A percentile compares a stretch with the other conserved stretches of the same genome.
Conservation (phyloP, 2,329 filamentous ascomycete genomes). For the Colletotrichum ledebouriae region DNA sequence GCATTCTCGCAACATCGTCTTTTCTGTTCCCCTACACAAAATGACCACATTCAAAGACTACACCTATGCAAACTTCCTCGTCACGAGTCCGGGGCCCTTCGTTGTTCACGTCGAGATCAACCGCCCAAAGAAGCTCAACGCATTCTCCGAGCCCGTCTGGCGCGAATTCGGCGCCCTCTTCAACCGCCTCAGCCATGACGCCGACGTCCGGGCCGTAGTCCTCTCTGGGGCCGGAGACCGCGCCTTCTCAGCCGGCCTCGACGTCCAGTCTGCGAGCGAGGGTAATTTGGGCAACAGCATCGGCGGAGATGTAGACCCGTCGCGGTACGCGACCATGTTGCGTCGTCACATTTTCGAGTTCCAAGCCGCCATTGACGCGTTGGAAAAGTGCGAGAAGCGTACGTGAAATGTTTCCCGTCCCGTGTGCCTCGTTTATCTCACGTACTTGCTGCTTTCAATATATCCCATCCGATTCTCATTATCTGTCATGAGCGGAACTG, state of each 20-base stretch:
- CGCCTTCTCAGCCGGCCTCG: constrained; percentile 89
- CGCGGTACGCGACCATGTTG: constrained; percentile 72
- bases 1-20: too few species aligned
- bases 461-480: background rate
- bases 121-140: constrained; percentile 87
- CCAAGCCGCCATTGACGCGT: constrained; percentile 79
- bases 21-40: background rate
- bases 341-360: constrained; percentile 82
- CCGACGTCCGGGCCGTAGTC: constrained; percentile 81
- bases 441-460: background rate
- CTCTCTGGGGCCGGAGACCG: constrained; percentile 85
- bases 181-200: constrained; percentile 76
- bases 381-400: constrained; percentile 93
- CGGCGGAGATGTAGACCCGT: constrained; percentile 63
- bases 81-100: constrained; percentile 78
- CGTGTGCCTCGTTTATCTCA: background rate
- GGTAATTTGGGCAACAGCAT: constrained; percentile 56
- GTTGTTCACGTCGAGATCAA: constrained; percentile 96
- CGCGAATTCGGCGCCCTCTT: constrained; percentile 82
- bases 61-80: constrained; percentile 76
- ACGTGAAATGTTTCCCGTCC: constrained; percentile 48
- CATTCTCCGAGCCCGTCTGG: constrained; percentile 90
- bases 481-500: background rate
- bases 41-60: constrained; percentile 50
- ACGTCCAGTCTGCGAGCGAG: constrained; percentile 77